A percentile compares a stretch with the other conserved stretches of the same genome.
Conservation (phyloP, 192 early-diverging fungal genomes). For the Coemansia nantahalensis region DNA sequence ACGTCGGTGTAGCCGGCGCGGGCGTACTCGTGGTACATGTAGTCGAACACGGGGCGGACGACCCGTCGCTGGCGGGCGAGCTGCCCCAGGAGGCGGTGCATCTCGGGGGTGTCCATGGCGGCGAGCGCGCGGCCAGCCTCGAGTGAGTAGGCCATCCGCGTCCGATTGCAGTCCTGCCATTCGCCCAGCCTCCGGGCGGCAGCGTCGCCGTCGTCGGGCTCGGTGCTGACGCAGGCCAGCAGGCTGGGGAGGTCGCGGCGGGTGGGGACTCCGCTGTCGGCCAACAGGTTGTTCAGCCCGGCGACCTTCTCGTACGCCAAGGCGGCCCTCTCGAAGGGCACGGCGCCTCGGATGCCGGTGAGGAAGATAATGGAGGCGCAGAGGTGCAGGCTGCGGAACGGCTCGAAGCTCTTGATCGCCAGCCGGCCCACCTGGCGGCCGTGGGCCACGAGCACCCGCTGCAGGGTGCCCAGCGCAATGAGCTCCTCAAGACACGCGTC, state of each 20-base stretch:
- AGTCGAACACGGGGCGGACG: constrained; percentile 36
- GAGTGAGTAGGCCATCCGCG: constrained; percentile 28
- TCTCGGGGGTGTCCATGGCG: constrained; percentile 11
- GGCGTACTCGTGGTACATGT: constrained; percentile 22
- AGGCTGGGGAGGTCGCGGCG: constrained; percentile 12
- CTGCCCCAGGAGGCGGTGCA: constrained; percentile 4
- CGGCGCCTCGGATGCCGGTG: constrained; percentile 3
- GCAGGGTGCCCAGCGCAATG: constrained; percentile 27
- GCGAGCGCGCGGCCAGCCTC: constrained; percentile 24
- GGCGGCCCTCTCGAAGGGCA: too few relatives aligned
- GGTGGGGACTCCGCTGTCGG: too few relatives aligned
- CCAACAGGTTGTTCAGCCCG: too few relatives aligned
- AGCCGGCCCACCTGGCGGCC: constrained; percentile 26
- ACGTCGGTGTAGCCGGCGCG: constrained; percentile 3
- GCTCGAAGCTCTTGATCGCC: constrained; percentile 30
- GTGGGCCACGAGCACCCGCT: constrained; percentile 19
- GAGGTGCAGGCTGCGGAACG: constrained; percentile 39
- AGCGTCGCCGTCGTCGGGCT: too few relatives aligned
- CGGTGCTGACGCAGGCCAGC: constrained; percentile 25
- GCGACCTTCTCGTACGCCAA: constrained; percentile 6
- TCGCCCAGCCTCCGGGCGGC: too few relatives aligned
- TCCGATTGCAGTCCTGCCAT: constrained; percentile 8
- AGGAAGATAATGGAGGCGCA: constrained; percentile 22
- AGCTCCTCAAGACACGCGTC: constrained; percentile 27
- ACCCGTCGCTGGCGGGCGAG: constrained; percentile 18